A percentile compares a stretch with the other conserved stretches of the same genome.
These are phyloP conservation scores for Calonectria naviculata DNA, from an alignment of 2,329 filamentous ascomycete genomes.

Conservation along the genomic window DNA sequence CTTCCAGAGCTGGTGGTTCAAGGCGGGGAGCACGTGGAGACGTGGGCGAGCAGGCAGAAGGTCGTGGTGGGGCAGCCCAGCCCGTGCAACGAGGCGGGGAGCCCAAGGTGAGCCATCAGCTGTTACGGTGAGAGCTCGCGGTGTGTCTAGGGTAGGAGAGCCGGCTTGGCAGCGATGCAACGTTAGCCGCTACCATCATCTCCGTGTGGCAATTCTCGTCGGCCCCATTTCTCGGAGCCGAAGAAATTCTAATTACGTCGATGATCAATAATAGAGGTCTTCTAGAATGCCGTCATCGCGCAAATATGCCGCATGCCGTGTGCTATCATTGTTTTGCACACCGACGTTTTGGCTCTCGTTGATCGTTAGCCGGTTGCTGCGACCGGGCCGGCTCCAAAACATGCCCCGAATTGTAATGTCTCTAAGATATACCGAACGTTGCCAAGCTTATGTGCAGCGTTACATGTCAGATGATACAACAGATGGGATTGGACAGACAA, in stretches of 20 bases:
- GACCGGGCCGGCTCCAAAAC: conserved; percentile 1
- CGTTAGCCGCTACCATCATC: not conserved
- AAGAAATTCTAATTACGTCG: not conserved
- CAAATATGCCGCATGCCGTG: not conserved
- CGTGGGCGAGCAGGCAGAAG: conserved; percentile 4
- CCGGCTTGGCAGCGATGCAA: not conserved
- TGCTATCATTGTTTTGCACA: not conserved
- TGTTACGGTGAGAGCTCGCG: not conserved
- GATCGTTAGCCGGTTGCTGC: not conserved
- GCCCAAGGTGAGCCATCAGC: not conserved
- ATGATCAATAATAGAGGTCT: too few relatives aligned
- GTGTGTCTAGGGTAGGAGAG: not conserved
- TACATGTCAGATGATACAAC: not conserved
- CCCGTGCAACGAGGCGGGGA: not conserved
- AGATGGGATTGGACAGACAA: conserved; percentile 11
- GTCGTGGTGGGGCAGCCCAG: conserved; percentile 18
- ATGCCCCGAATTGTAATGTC: not conserved
- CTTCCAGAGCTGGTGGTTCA: conserved; percentile 34
- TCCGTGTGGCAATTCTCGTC: not conserved
- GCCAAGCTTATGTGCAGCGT: conserved; percentile 12
- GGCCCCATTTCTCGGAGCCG: not conserved
- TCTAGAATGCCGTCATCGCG: not conserved
- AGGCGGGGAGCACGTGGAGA: conserved; percentile 19
- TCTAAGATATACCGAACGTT: not conserved
- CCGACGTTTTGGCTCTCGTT: not conserved